phyloP scores from a whole-genome alignment of 2,329 filamentous ascomycete species.

The Pestalotiopsis sp. region DNA sequence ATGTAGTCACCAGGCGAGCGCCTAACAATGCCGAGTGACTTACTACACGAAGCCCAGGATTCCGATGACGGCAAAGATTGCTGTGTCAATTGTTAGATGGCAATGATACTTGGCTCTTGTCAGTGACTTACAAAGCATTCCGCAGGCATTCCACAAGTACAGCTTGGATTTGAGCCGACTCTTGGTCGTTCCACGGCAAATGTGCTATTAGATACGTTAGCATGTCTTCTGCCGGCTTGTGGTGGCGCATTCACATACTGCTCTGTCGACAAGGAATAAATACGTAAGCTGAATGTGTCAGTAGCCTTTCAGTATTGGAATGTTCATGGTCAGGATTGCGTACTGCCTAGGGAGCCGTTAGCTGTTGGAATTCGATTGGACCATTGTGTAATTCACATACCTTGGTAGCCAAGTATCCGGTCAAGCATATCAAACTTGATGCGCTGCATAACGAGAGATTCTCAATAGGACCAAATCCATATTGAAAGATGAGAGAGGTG shows the following conservation, averaged over 20 bases:
- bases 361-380: background rate
- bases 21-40: background rate
- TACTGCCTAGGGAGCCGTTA: background rate
- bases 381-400: background rate
- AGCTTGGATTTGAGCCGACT: slow-evolving; percentile 6
- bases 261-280: slow-evolving; percentile 1
- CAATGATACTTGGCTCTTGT: background rate
- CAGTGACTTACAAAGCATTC: background rate
- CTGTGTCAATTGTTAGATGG: background rate
- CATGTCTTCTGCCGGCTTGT: background rate
- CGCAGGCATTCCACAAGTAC: background rate
- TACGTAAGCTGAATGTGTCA: background rate
- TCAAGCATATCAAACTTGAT: background rate
- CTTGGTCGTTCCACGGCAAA: background rate
- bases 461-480: background rate
- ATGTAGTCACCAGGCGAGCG: too few species aligned
- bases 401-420: slow-evolving; percentile 1
- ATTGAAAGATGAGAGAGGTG: background rate
- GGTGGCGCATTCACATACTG: background rate
- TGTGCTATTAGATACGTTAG: background rate
- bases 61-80: background rate
- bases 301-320: background rate
- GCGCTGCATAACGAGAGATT: background rate
- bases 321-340: background rate
- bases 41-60: background rate